Evolutionary conservation across 73 alveolate genomes (phyloP), one percentile per base, ranked within the genome.

Genomic region (Paraurostyla sp.): DNA sequence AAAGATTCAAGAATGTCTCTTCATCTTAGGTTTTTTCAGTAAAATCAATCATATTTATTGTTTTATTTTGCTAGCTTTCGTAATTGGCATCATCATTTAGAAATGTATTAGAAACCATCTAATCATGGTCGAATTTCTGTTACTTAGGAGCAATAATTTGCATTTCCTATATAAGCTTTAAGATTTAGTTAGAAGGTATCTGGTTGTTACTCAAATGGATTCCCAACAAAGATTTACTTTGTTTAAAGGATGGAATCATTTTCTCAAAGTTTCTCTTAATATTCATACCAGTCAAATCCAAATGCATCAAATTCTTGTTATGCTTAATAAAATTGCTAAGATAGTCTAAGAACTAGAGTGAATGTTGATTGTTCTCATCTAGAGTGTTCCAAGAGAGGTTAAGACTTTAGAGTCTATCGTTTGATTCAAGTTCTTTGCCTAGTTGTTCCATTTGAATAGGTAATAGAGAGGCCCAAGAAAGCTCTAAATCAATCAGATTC

Each of bases 241-340:
- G 9, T 36, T 73, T 73, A 43, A 73, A 23, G 2, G 50, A 23
- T 3, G 41, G 9, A 25, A 33, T 32, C 1, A 73, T 18, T 23
- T 29, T 45, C 42, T 48, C 71, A n/a, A 73, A 20, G 38, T 73
- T 73, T 27, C 40, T 48, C 27, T 49, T 49, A 25, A 73, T 3
- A 18, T 29, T 49, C 86, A 73, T 73, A 3, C 86, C 71, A 20
- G 86, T 18, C 46, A 73, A 9, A 73, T 73, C 86, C 16, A 73
- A 29, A 27, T 73, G 86, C 4, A 46, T 25, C 1, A 73, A 25
- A 11, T 48, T 16, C 30, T 49, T 45, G 30, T 48, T 73, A 4
- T 73, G 25, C 1, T 43, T 50, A 48, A 73, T 48, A 73, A 73
- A 73, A 0, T 6, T 73, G 3, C 46, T 33, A 0, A 48, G 15